These are phyloP conservation scores for Parathielavia appendiculata DNA, from an alignment of 495 filamentous ascomycete species.

Conservation along the genomic window DNA sequence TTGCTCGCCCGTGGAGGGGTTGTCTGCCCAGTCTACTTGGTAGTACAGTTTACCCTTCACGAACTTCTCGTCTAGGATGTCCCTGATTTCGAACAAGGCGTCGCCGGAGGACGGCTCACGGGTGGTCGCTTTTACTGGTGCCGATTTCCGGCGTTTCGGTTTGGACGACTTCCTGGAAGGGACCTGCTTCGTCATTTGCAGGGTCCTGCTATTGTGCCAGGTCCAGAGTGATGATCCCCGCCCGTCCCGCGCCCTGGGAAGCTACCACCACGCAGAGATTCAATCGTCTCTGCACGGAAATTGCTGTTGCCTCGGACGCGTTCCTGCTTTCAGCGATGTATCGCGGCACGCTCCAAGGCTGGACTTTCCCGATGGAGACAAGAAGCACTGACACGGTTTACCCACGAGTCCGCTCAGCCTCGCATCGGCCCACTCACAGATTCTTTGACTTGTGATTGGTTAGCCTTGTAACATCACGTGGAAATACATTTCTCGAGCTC, in stretches of 20 bases:
- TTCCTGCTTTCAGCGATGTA: background rate
- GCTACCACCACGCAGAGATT: background rate
- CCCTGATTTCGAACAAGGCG: conserved; percentile 27
- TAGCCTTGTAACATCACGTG: too few relatives aligned
- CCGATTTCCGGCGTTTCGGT: conserved; percentile 12
- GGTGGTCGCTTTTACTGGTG: background rate
- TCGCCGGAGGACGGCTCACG: conserved; percentile 11
- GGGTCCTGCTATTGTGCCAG: background rate
- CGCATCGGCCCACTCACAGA: too few relatives aligned
- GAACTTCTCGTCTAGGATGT: conserved; percentile 39
- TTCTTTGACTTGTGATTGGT: too few relatives aligned
- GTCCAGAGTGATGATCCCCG: background rate
- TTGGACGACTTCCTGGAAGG: conserved; percentile 7
- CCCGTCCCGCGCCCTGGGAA: background rate
- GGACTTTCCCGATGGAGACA: conserved; percentile 15
- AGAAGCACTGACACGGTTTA: background rate
- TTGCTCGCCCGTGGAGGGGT: conserved; percentile 32
- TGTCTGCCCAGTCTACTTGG: conserved; percentile 39
- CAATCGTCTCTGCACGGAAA: too few relatives aligned
- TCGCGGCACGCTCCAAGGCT: conserved; percentile 17
- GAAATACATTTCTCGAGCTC: too few relatives aligned
- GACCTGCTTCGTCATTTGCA: conserved; percentile 1
- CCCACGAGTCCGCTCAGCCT: background rate
- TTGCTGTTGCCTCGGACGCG: too few relatives aligned
- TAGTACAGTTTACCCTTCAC: conserved; percentile 30